These are phyloP conservation scores for Acanthamoeba quina DNA, from an alignment of 208 protist genomes.

Conservation along the genomic window DNA sequence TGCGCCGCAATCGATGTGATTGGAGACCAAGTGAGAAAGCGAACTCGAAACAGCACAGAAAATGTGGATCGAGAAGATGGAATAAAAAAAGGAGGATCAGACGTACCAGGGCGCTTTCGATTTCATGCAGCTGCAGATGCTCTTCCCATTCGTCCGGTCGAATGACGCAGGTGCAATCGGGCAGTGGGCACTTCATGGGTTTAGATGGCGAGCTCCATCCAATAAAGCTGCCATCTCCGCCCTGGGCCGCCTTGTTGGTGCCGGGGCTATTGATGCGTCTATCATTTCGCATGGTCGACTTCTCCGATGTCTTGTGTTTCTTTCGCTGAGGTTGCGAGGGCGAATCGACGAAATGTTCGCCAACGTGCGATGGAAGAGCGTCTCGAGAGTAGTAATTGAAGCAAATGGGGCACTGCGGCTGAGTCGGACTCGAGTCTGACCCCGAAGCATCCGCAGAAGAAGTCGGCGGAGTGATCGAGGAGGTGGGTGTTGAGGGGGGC, in stretches of 20 bases:
- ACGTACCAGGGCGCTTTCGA: slow-evolving; percentile 32
- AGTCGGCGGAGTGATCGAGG: background rate
- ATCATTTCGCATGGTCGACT: slow-evolving; percentile 42
- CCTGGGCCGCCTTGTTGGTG: background rate
- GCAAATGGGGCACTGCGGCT: slow-evolving; percentile 14
- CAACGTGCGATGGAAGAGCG: background rate
- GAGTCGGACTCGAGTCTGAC: background rate
- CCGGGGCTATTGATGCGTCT: background rate
- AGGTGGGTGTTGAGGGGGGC: background rate
- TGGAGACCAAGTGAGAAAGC: too few relatives aligned
- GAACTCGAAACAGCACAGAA: background rate
- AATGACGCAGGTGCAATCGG: slow-evolving; percentile 39
- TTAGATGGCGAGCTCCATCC: slow-evolving; percentile 14
- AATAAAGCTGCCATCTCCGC: background rate
- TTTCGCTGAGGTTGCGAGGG: background rate
- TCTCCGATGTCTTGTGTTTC: slow-evolving; percentile 36
- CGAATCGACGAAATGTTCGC: slow-evolving; percentile 33
- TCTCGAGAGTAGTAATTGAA: background rate
- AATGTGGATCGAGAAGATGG: background rate
- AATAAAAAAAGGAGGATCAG: background rate
- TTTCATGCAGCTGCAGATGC: slow-evolving; percentile 39
- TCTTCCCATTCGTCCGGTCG: slow-evolving; percentile 61
- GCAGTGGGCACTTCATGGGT: slow-evolving; percentile 32
- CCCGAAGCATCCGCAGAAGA: background rate
- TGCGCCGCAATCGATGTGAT: background rate